Conservation (phyloP, 176 grass and related monocot genomes). For the Carex myosuroides region DNA sequence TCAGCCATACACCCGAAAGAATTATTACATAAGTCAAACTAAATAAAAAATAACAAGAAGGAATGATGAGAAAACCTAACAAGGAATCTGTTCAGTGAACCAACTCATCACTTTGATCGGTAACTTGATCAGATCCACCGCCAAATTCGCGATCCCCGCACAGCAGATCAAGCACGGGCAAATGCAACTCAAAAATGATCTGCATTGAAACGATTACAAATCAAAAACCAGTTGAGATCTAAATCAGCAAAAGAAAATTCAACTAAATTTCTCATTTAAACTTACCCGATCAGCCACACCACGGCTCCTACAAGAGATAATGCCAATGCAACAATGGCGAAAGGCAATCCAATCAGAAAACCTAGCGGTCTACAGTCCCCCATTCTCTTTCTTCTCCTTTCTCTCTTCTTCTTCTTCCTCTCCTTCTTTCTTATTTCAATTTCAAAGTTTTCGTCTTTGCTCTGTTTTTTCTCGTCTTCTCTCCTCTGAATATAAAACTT, state of each 20-base stretch:
- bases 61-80: conserved; percentile 11
- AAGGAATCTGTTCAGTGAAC: conserved; percentile 46
- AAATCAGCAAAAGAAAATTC: not conserved
- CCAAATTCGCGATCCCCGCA: conserved; percentile 27
- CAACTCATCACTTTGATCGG: conserved; percentile 50
- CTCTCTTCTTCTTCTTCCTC: not conserved
- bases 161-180: conserved; percentile 59
- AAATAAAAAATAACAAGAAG: not conserved
- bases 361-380: conserved; percentile 42
- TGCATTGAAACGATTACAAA: not conserved
- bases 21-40: not conserved
- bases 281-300: conserved; percentile 52
- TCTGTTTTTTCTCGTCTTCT: not conserved
- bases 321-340: conserved; percentile 42
- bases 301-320: conserved; percentile 45
- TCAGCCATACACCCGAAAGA: not conserved
- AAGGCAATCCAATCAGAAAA: conserved; percentile 43
- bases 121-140: conserved; percentile 49
- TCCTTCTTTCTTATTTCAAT: not conserved
- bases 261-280: not conserved
- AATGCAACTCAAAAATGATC: conserved; percentile 38
- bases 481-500: not conserved
- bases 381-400: not conserved
- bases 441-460: not conserved
- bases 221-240: not conserved